Evolutionary conservation across 2,329 filamentous ascomycete species (phyloP).

Genomic region (Kalmusia sp.): DNA sequence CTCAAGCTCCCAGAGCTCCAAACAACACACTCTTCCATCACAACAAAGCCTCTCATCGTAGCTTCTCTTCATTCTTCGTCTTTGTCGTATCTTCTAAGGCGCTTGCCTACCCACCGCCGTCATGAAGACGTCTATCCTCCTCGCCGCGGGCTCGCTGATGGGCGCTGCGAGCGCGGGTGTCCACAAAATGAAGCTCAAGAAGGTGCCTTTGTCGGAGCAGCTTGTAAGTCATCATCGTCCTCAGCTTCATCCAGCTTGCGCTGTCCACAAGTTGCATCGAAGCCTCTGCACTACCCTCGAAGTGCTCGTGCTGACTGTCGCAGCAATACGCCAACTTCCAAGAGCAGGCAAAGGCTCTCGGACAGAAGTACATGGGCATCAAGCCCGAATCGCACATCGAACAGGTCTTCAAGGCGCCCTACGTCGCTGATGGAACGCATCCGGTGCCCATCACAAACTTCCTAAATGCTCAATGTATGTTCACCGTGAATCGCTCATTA

Average conservation of each 20-base stretch:
- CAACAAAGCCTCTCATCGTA: constrained; percentile 15
- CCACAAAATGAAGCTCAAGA: constrained; percentile 98
- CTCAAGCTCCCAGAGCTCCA: constrained; percentile 14
- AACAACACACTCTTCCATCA: constrained; percentile 12
- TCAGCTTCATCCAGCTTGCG: background rate
- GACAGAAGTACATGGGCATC: constrained; percentile 95
- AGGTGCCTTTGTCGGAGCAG: constrained; percentile 90
- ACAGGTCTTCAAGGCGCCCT: constrained; percentile 79
- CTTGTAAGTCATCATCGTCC: constrained; percentile 67
- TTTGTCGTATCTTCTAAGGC: constrained; percentile 13
- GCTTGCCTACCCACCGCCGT: constrained; percentile 24
- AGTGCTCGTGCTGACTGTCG: constrained; percentile 28
- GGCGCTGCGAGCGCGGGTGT: constrained; percentile 84
- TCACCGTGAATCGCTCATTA: background rate
- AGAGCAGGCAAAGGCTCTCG: constrained; percentile 79
- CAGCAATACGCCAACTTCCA: constrained; percentile 81
- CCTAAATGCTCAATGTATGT: constrained; percentile 95
- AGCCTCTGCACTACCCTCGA: constrained; percentile 5
- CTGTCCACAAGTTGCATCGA: background rate
- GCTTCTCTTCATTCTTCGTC: constrained; percentile 21
- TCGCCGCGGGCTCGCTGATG: constrained; percentile 80
- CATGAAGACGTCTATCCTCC: constrained; percentile 88
- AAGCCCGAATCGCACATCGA: constrained; percentile 73
- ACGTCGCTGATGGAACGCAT: constrained; percentile 72
- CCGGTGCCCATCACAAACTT: constrained; percentile 94